Percentiles rank a stretch among this genome's conserved stretches.
These are phyloP conservation scores for Medicago arabica DNA, from an alignment of 306 rosid species.

Conservation along the genomic window DNA sequence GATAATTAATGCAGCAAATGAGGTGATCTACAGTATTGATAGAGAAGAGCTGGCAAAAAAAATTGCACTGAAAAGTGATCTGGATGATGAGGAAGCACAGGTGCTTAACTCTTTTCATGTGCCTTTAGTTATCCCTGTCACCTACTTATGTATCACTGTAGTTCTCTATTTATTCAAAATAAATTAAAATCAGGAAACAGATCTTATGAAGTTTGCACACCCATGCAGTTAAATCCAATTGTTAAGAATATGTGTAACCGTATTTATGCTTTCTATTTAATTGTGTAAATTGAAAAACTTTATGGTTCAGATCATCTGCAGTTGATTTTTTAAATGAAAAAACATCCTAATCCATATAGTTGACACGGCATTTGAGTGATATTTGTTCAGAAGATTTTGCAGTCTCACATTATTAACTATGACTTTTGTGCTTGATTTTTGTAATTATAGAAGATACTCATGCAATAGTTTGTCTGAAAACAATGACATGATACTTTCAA, in stretches of 20 bases:
- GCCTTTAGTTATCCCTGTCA: slow-evolving; percentile 24
- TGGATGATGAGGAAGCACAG: slow-evolving; percentile 88
- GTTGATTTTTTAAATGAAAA: background rate
- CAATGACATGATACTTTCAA: slow-evolving; percentile 18
- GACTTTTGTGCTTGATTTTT: slow-evolving; percentile 28
- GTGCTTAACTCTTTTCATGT: slow-evolving; percentile 46
- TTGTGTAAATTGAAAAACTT: background rate
- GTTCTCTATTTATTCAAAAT: background rate
- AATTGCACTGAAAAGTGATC: slow-evolving; percentile 70
- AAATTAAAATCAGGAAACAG: background rate
- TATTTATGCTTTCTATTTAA: background rate
- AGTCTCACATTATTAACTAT: slow-evolving; percentile 22
- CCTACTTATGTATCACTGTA: slow-evolving; percentile 12
- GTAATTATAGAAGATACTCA: slow-evolving; percentile 17
- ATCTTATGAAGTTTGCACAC: slow-evolving; percentile 10
- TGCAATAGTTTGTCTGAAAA: slow-evolving; percentile 22
- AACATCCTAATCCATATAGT: background rate
- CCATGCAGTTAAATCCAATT: background rate
- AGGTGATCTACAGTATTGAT: slow-evolving; percentile 77
- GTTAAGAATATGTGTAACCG: slow-evolving; percentile 19
- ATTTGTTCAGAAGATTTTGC: slow-evolving; percentile 20
- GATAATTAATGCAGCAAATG: slow-evolving; percentile 85
- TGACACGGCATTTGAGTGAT: slow-evolving; percentile 26
- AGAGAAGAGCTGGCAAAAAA: slow-evolving; percentile 71
- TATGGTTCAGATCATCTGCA: background rate